Base-by-base conservation (phyloP, 345 rosid genomes). In the Passiflora organensis region DNA sequence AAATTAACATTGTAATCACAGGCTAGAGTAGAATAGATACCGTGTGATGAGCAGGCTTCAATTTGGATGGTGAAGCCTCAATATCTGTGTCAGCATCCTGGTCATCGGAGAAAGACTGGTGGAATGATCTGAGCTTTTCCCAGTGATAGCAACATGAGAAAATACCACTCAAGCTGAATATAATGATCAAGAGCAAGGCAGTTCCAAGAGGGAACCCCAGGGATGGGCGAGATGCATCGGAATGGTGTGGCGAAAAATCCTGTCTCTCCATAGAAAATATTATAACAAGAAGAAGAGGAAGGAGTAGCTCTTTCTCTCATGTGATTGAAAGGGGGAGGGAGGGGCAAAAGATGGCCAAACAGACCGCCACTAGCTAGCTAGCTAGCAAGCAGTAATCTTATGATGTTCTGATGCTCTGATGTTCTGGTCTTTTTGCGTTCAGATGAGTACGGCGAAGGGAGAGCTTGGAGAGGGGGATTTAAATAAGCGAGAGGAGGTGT, bases 111-210 rank as follows among this genome's bases (percentile, higher is more conserved):
- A 70, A 65, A 48, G 87, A 73, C 2, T 81, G 84, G 50, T 96
- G 98, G 75, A 88, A 77, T 34, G 96, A 85, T 17, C 88, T 74
- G 73, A 85, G 76, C 77, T 88, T 91, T 50, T 91, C 98, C 98
- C 96, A 85, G 67, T 91, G 98, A 78, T 91, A 91, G 68, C 98
- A 91, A 62, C 98, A 91, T 56, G 98, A 91, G 84, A 91, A 85
- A 62, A 91, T 81, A 34, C 96, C 96, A 53, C 96, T 85, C 70
- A 91, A 76, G 76, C 82, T 79, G 87, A 91, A 91, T 24, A 88
- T 77, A 79, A 84, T 54, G 48, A 91, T 73, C 48, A 91, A 72
- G 58, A 91, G 93, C 42, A 91, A 77, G 47, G 98, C 98, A 0
- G 98, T 88, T 46, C 98, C 98, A 0, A 91, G 80, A 15, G 98